phyloP scores from a whole-genome alignment of 345 rosid genomes.

The Gossypioides kirkii region DNA sequence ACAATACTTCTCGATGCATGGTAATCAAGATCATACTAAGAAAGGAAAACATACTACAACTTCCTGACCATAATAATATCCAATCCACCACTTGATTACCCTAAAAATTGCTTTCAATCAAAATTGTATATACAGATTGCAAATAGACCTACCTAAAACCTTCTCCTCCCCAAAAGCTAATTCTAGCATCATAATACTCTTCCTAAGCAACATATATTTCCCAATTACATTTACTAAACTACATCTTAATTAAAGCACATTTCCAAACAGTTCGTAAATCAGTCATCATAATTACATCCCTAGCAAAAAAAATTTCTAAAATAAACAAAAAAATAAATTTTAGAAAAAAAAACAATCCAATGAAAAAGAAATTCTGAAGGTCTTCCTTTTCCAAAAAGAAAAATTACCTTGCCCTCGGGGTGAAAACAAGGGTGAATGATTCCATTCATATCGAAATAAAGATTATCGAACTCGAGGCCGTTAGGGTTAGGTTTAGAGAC shows the following conservation, averaged over 20 bases:
- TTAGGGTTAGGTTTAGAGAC: conserved; percentile 85
- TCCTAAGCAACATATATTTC: background rate
- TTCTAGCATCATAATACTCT: background rate
- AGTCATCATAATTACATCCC: background rate
- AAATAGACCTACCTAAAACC: background rate
- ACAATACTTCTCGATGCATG: background rate
- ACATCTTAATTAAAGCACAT: background rate
- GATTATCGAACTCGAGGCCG: conserved; percentile 78
- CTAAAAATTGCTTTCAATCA: background rate
- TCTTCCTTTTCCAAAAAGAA: background rate
- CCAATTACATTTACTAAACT: background rate
- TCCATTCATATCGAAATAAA: conserved; percentile 94
- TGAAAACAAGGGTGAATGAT: conserved; percentile 97
- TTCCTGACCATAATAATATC: background rate
- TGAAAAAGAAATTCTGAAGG: background rate
- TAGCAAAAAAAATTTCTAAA: background rate
- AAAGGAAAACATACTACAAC: background rate
- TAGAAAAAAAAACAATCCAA: background rate
- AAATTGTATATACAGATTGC: background rate
- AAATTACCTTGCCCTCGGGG: conserved; percentile 84
- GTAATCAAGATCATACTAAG: background rate
- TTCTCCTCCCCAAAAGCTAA: background rate
- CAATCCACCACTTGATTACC: background rate
- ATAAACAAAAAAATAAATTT: background rate
- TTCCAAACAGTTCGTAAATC: background rate